Conservation (phyloP, 345 rosid genomes). For the Erucastrum elatum region DNA sequence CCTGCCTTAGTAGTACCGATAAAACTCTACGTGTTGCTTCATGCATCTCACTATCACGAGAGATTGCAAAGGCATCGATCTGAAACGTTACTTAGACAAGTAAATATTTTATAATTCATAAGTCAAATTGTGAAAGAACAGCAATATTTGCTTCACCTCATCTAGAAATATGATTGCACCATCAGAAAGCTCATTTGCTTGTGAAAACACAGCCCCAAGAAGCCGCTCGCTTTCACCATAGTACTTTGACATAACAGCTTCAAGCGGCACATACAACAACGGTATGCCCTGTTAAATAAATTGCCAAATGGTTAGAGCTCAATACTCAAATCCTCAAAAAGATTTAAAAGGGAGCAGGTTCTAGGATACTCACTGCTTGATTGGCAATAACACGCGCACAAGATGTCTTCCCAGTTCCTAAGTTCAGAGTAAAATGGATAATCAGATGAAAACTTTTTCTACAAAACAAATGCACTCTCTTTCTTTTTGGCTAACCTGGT, state of each 20-base stretch:
- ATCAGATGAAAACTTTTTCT: slow-evolving; percentile 17
- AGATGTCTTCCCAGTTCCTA: slow-evolving; percentile 98
- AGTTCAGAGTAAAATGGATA: slow-evolving; percentile 13
- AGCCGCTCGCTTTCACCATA: slow-evolving; percentile 91
- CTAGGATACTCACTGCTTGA: slow-evolving; percentile 66
- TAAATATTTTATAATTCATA: neutral
- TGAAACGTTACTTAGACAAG: slow-evolving; percentile 31
- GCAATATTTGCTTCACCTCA: slow-evolving; percentile 55
- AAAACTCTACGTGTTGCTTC: slow-evolving; percentile 93
- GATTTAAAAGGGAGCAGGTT: neutral
- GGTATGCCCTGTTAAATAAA: slow-evolving; percentile 68
- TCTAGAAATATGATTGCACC: slow-evolving; percentile 90
- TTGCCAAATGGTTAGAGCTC: neutral
- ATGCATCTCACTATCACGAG: slow-evolving; percentile 85
- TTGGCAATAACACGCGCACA: slow-evolving; percentile 90
- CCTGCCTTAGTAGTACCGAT: slow-evolving; percentile 91
- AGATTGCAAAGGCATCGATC: slow-evolving; percentile 91
- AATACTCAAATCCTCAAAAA: neutral
- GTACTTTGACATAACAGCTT: slow-evolving; percentile 85
- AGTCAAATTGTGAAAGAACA: neutral
- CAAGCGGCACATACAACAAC: slow-evolving; percentile 82
- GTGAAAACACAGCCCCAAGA: slow-evolving; percentile 81
- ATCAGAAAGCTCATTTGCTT: slow-evolving; percentile 78
- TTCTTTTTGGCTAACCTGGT: slow-evolving; percentile 55
- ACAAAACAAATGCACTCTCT: neutral